Conservation (phyloP, 495 filamentous ascomycete species). For the Aspergillus sparsus region DNA sequence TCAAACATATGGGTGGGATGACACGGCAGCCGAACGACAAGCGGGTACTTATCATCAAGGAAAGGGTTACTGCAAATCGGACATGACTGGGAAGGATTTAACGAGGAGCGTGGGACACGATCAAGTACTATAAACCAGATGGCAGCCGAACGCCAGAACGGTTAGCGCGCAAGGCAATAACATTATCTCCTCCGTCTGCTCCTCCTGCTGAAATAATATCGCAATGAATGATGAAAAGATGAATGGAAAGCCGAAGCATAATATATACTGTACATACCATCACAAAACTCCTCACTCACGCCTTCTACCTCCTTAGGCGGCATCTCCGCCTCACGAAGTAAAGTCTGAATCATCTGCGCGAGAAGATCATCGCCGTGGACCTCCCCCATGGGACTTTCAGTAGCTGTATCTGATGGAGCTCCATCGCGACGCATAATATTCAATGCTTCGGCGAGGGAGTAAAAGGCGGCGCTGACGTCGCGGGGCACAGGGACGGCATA, state of each 20-base stretch:
- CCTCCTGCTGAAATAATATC: not conserved
- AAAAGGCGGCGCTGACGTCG: slow-evolving; percentile 66
- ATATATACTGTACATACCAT: slow-evolving; percentile 42
- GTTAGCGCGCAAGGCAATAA: not conserved
- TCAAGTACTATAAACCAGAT: slow-evolving; percentile 59
- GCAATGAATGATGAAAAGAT: not conserved
- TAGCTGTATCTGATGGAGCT: slow-evolving; percentile 22
- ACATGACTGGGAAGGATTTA: slow-evolving; percentile 70
- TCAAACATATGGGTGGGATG: slow-evolving; percentile 82
- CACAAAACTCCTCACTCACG: slow-evolving; percentile 77
- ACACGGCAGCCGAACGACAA: slow-evolving; percentile 88
- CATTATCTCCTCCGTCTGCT: not conserved
- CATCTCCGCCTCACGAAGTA: slow-evolving; percentile 63
- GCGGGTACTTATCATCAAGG: slow-evolving; percentile 72
- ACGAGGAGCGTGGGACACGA: slow-evolving; percentile 66
- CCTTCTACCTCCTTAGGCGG: slow-evolving; percentile 71
- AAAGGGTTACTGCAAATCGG: slow-evolving; percentile 86
- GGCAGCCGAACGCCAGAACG: not conserved
- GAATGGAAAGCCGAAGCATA: not conserved
- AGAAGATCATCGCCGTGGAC: slow-evolving; percentile 50
- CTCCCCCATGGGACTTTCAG: slow-evolving; percentile 4
- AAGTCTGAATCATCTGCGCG: slow-evolving; percentile 57
- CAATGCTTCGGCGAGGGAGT: slow-evolving; percentile 61
- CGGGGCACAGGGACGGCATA: slow-evolving; percentile 71
- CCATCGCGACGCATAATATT: slow-evolving; percentile 47